Evolutionary conservation across 768 basidiomycete species (phyloP), one percentile per base, ranked within the genome.

Genomic region (Amanita rubescens): DNA sequence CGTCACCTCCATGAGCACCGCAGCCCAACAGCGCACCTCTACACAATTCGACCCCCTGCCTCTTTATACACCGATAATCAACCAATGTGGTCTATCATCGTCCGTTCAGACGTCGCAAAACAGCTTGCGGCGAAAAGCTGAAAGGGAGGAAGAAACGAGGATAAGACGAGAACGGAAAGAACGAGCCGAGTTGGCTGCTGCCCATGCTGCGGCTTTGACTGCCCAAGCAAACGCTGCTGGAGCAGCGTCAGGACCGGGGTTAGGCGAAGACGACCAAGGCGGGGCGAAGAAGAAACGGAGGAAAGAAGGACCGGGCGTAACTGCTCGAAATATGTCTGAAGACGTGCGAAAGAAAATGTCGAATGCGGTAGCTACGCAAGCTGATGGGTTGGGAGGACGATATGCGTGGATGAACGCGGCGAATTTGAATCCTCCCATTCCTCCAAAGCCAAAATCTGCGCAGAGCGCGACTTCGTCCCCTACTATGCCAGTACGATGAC

Each of bases 291-390:
- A 87, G 71, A 90, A 89, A 69, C 80, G 86, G 67, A 90, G 90
- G 66, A 84, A 86, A 64, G 89, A 90, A 30, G 87, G 87, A 0
- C 88, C 90, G 0, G 87, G 89, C 10, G 86, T 90, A 10, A 88
- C n/a, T n/a, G n/a, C n/a, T n/a, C n/a, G n/a, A n/a, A n/a, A n/a
- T n/a, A n/a, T n/a, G n/a, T n/a, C n/a, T n/a, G n/a, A n/a, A n/a
- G 92, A 94, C 60, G 87, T 91, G 60, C 75, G 85, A 59, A 94
- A 94, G 76, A 92, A 90, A 65, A 84, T 94, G 84, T 87, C 86
- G 32, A 92, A 95, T 65, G 87, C 87, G 20, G 87, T 89, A 5
- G 92, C 92, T 20, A 86, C 84, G 58, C 90, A 90, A 64, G 90
- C 90, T 5, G 89, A 90, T n/a, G 92, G 92, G 0, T 64, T 90